Base-by-base conservation (phyloP, 2,329 filamentous ascomycete species). In the Leptographium procerum region DNA sequence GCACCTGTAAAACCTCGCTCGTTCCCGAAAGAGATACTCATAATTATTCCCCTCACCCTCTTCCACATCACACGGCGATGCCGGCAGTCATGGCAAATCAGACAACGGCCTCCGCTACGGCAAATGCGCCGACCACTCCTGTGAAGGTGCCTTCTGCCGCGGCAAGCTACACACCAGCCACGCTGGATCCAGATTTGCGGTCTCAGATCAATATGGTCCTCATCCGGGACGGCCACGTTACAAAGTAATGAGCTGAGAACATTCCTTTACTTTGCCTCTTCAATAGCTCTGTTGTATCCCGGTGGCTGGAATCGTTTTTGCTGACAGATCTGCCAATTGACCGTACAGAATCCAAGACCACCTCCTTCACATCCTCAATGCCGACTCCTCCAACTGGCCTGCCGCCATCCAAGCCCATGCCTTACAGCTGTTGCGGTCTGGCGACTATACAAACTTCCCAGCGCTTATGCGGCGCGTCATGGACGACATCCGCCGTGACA, bases 171-270 rank as follows among this genome's bases (percentile, higher is more conserved):
- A 80, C 81, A 19, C 72, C 79, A 55, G 80, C 81, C 7, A 86
- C 81, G 10, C 75, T 82, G 59, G 83, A 86, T 64, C 75, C 79
- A 8, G 83, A 86, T 59, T 70, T 86, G 59, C 75, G 83, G 26
- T 85, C 82, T 2, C 77, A 84, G 64, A 82, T 86, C 65, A 86
- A 86, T 66, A 73, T 75, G 11, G 65, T 81, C 14, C 71, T 86
- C 28, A 72, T 86, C 36, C 73, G 75, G 47, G 81, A 83, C 52
- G 83, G 83, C 3, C 79, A 85, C 61, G 77, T 85, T 28, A 69
- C 75, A 52, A 83, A 80, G 83, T 85, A 73, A n/a, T n/a, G n/a
- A n/a, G n/a, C n/a, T n/a, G n/a, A n/a, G n/a, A n/a, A n/a, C n/a
- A n/a, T n/a, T n/a, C n/a, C n/a, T n/a, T n/a, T n/a, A n/a, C n/a